Conservation (phyloP, 2,329 filamentous ascomycete species). For the Capronia coronata region DNA sequence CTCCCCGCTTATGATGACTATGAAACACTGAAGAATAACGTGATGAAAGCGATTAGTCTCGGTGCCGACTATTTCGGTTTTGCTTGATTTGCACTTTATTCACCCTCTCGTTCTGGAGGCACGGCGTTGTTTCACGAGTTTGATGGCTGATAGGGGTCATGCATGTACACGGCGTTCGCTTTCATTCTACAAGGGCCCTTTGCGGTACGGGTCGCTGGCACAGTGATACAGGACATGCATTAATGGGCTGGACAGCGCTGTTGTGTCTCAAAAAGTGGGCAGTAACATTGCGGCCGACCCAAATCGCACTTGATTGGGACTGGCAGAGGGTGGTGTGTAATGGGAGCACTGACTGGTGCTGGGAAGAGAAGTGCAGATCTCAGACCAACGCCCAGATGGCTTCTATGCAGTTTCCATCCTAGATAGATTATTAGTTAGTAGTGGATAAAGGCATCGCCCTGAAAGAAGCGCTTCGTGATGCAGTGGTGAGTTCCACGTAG, state of each 20-base stretch:
- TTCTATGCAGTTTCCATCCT: slow-evolving; percentile 1
- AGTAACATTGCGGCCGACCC: background rate
- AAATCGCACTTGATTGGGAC: background rate
- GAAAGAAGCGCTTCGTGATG: too few relatives aligned
- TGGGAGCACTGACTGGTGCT: background rate
- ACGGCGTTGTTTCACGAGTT: background rate
- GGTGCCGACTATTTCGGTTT: slow-evolving; percentile 79
- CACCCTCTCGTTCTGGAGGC: background rate
- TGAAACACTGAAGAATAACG: slow-evolving; percentile 75
- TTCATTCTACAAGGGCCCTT: background rate
- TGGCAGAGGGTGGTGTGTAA: background rate
- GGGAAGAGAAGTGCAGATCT: slow-evolving; percentile 22
- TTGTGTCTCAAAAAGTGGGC: slow-evolving; percentile 8
- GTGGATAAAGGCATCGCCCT: background rate
- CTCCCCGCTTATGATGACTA: slow-evolving; percentile 97
- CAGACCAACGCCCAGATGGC: background rate
- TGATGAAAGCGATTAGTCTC: slow-evolving; percentile 94
- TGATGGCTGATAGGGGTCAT: slow-evolving; percentile 1
- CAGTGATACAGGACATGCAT: background rate
- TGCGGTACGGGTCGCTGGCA: background rate
- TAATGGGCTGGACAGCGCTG: background rate
- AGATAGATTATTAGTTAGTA: slow-evolving; percentile 11
- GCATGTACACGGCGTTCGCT: slow-evolving; percentile 3
- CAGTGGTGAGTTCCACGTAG: background rate
- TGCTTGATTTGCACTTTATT: slow-evolving; percentile 9